A percentile compares a stretch with the other conserved stretches of the same genome.
phyloP scores from a whole-genome alignment of 1,284 basidiomycete species.

The Singerocomus inundabilis region DNA sequence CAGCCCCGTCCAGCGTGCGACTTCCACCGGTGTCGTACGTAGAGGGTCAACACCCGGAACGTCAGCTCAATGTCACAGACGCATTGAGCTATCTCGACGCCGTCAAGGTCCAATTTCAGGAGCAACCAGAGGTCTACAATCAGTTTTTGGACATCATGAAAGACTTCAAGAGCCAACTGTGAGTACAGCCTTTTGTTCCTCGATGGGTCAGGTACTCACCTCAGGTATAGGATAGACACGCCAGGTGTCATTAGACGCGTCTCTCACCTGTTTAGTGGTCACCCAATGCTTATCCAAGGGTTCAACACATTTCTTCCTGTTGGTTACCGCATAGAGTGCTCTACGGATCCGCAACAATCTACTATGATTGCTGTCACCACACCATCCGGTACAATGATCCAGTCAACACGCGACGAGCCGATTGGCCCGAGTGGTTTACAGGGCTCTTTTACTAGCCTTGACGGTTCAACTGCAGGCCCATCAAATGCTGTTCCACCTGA shows the following conservation, averaged over 20 bases:
- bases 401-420: conserved; percentile 43
- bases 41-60: conserved; percentile 33
- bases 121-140: conserved; percentile 92
- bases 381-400: conserved; percentile 58
- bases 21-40: conserved; percentile 24
- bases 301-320: conserved; percentile 98
- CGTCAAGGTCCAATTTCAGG: conserved; percentile 86
- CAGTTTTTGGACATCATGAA: conserved; percentile 98
- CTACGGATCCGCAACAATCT: conserved; percentile 52
- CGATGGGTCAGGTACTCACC: conserved; percentile 5
- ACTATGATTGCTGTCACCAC: conserved; percentile 87
- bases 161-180: conserved; percentile 93
- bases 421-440: conserved; percentile 7
- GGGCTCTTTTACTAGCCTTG: conserved; percentile 12
- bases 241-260: conserved; percentile 96
- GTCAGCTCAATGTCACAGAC: conserved; percentile 78
- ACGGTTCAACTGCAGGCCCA: conserved; percentile 9
- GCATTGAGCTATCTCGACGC: conserved; percentile 94
- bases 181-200: conserved; percentile 31
- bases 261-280: conserved; percentile 88
- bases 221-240: conserved; percentile 82
- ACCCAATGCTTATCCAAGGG: conserved; percentile 90
- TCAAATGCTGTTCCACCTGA: conserved; percentile 19
- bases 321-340: conserved; percentile 91
- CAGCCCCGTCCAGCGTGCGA: conserved; percentile 5